A percentile compares a stretch with the other conserved stretches of the same genome.
phyloP scores from a whole-genome alignment of 2,329 filamentous ascomycete genomes.

The Calonectria naviculata region DNA sequence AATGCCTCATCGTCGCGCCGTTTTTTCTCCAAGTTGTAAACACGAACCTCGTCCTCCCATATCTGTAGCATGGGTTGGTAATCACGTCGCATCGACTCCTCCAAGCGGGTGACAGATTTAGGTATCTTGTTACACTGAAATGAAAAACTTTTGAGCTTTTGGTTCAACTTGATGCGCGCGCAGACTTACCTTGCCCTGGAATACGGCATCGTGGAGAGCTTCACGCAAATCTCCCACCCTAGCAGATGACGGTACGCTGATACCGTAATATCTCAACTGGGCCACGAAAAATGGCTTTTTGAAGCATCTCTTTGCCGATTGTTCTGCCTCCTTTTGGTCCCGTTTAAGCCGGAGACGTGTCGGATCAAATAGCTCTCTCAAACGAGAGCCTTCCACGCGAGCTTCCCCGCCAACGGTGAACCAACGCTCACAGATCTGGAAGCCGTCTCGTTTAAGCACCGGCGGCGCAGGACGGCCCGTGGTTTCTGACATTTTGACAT shows the following conservation, averaged over 20 bases:
- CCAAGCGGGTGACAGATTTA: background rate
- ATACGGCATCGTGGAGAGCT: background rate
- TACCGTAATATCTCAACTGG: background rate
- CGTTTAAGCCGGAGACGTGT: background rate
- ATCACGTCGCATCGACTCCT: conserved; percentile 13
- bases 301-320: background rate
- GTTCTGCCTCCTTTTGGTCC: background rate
- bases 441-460: background rate
- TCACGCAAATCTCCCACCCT: background rate
- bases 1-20: conserved; percentile 8
- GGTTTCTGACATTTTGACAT: background rate
- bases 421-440: background rate
- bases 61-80: conserved; percentile 7
- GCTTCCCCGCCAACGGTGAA: background rate
- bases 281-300: background rate
- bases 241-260: background rate
- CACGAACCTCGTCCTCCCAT: background rate
- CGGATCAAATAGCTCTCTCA: background rate
- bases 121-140: background rate
- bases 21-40: background rate
- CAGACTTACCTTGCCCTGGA: background rate
- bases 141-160: background rate
- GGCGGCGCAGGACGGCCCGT: background rate
- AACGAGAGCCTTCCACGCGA: background rate
- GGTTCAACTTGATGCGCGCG: background rate